Percentiles rank a stretch among this genome's conserved stretches.
Evolutionary conservation across 208 protist species (phyloP).

Genomic region (Borovskyia barvae): DNA sequence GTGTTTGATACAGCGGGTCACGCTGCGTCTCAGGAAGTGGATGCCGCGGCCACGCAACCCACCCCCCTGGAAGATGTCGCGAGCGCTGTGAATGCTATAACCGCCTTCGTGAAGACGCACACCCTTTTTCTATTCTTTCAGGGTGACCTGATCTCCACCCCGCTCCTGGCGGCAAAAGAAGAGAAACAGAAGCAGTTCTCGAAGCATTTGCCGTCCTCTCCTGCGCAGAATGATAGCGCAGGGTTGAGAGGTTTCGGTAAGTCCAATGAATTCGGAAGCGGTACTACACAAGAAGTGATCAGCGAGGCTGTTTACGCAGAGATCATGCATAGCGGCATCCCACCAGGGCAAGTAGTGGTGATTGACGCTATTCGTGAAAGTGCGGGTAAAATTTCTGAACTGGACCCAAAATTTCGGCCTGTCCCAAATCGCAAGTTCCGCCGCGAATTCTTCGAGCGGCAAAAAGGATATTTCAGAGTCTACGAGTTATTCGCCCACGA

Average conservation of each 20-base stretch:
- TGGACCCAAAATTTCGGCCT: not conserved
- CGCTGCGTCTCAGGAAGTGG: not conserved
- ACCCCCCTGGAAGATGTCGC: not conserved
- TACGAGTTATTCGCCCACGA: conserved; percentile 28
- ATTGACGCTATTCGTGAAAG: conserved; percentile 13
- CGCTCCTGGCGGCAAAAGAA: conserved; percentile 10
- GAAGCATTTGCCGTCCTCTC: not conserved
- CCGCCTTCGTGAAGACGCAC: conserved; percentile 59
- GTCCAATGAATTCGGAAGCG: too few species aligned
- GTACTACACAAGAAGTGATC: not conserved
- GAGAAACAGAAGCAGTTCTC: too few species aligned
- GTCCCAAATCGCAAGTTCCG: conserved; percentile 23
- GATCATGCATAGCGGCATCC: conserved; percentile 37
- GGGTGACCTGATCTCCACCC: conserved; percentile 49
- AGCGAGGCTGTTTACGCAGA: conserved; percentile 20
- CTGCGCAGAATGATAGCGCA: not conserved
- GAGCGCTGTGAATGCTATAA: not conserved
- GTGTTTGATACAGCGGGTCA: not conserved
- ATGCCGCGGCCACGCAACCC: not conserved
- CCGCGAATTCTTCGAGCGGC: conserved; percentile 27
- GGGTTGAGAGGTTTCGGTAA: too few species aligned
- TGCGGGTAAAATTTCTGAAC: too few species aligned
- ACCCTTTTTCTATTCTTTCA: conserved; percentile 54
- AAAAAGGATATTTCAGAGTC: conserved; percentile 6
- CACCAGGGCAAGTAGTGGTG: conserved; percentile 25